Evolutionary conservation across 83 land plant species (phyloP), one percentile per base, ranked within the genome.

Genomic region (Picea abies): DNA sequence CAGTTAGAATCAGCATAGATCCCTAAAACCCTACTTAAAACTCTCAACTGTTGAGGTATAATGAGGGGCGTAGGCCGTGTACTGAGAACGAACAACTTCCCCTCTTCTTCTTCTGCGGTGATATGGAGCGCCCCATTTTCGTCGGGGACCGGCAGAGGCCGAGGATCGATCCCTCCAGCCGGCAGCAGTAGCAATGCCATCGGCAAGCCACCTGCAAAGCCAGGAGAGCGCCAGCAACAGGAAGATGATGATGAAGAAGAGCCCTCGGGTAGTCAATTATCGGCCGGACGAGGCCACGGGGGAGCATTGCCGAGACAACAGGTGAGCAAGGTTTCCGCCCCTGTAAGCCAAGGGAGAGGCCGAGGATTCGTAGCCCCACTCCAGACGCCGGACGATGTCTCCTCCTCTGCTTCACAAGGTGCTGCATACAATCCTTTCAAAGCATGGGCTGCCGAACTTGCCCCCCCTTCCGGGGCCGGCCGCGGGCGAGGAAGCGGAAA

Each of bases 11-110:
- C 11, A 49, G 11, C 56, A 65, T 8, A 65, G 3, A 65, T 25
- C 15, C 32, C 14, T 29, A 14, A 68, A 32, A 19, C 22, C 6
- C n/a, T 41, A 35, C 16, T 17, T 35, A 35, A 69, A 69, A 16
- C 15, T 4, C 19, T 68, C 15, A 15, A 68, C 72, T 5, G 11
- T 4, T 0, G 2, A 32, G 16, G 16, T 68, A 11, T 9, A 72
- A 72, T 72, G 76, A 72, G 39, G 15, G 56, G 76, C 49, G 7
- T 72, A 44, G 76, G 76, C 56, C 15, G 76, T 11, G 76, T 72
- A 3, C 76, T 72, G 58, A 72, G 44, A 72, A 20, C 58, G 3
- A 72, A 41, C 58, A 72, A n/a, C n/a, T 72, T 72, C 5, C 76
- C 76, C 52, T 44, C 22, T n/a, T 44, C 25, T 2, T 72, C 56